These are phyloP conservation scores for Chytriomyces sp. DNA, from an alignment of 192 early-diverging fungal species.

Conservation along the genomic window DNA sequence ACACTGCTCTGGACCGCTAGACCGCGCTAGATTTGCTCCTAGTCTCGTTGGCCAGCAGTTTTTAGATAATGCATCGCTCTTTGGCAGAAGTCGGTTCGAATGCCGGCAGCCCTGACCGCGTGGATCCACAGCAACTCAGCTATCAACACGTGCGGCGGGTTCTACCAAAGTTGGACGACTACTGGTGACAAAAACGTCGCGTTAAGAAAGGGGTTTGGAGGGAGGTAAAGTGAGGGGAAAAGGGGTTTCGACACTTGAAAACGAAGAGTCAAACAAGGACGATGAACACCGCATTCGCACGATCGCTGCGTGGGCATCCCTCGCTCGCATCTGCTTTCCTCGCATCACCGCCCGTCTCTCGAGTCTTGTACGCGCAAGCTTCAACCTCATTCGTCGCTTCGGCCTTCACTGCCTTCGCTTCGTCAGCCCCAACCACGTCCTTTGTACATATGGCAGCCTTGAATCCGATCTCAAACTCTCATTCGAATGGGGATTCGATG, in stretches of 20 bases:
- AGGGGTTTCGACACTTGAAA: not conserved
- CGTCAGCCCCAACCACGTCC: not conserved
- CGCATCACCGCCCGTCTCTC: not conserved
- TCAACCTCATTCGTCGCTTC: not conserved
- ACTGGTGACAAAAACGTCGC: no score
- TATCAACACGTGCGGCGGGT: not conserved
- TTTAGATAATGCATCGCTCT: no score
- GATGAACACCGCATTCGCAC: not conserved
- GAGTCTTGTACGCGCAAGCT: not conserved
- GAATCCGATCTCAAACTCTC: not conserved
- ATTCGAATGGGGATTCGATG: not conserved
- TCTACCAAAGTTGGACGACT: not conserved
- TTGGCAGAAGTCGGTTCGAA: no score
- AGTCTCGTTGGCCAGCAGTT: no score
- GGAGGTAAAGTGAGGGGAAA: no score
- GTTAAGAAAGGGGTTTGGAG: no score
- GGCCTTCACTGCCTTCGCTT: constrained; percentile 1
- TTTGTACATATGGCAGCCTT: not conserved
- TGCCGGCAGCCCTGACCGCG: no score
- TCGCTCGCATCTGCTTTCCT: not conserved
- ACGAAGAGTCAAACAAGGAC: not conserved
- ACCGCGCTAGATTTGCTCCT: no score
- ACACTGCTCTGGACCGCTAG: no score
- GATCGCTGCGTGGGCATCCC: not conserved
- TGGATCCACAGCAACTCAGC: not conserved